Base-by-base conservation (phyloP, 2,329 filamentous ascomycete species). In the Immersiporthe knoxdaviesiana region DNA sequence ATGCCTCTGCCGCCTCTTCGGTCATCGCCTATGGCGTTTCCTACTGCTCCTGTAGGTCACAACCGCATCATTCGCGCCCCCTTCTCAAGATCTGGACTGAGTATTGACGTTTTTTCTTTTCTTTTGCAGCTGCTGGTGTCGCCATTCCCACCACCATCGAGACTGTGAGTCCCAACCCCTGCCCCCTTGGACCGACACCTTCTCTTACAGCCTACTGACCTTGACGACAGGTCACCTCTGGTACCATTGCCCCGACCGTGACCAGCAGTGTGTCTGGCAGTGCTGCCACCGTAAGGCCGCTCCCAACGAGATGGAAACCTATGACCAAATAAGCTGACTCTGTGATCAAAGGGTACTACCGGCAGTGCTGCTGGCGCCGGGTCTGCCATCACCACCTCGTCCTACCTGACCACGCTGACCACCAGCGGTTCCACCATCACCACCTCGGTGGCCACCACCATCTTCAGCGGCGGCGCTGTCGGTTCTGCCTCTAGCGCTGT, bases 1-100 rank as follows among this genome's bases (percentile, higher is more conserved):
- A 69, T 65, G 68, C 73, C 18, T 72, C 76, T 21, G 76, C 80
- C 62, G 81, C 81, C 63, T 73, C 76, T 44, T 71, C 77, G 56
- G 80, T 78, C 68, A 75, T 85, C 54, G 67, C 74, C 37, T 84
- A 79, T 71, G 84, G 78, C 56, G 73, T 81, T 68, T 65, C 73
- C 16, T 69, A 81, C 68, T 86, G 84, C 76, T 69, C 75, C 30
- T 70, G 79, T 81, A 75, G 74, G 78, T 74, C n/a, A n/a, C 27
- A 24, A 24, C 2, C n/a, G 11, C 27, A 18, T 16, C 27, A 8
- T n/a, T 11, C 12, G 11, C 21, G 2, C 18, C n/a, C n/a, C n/a
- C 41, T 27, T 41, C 3, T 11, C n/a, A 44, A 44, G 12, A 37
- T n/a, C 32, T 44, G 66, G 70, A 18, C 47, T 54, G 37, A 68